Evolutionary conservation across 495 filamentous ascomycete species (phyloP).

Genomic region (Penicillium odoratum): DNA sequence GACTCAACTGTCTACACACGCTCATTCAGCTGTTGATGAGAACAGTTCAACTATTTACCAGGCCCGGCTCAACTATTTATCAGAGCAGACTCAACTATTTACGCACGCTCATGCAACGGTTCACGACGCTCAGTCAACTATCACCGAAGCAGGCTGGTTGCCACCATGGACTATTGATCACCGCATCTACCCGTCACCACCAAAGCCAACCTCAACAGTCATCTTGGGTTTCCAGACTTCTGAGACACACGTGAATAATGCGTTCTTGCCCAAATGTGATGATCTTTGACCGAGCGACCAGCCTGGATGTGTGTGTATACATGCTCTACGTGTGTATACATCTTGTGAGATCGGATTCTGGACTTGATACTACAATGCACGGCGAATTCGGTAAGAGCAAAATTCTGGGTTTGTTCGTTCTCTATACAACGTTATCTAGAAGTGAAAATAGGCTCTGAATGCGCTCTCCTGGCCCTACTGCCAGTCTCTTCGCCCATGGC

Average conservation of each 20-base stretch:
- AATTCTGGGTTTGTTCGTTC: not conserved
- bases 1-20: too few species aligned
- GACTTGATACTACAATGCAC: not conserved
- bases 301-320: not conserved
- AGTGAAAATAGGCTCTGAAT: too few species aligned
- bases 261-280: constrained; percentile 1
- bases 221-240: not conserved
- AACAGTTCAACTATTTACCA: too few species aligned
- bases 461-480: too few species aligned
- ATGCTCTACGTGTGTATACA: not conserved
- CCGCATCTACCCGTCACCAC: too few species aligned
- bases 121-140: not conserved
- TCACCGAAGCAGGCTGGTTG: not conserved
- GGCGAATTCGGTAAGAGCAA: not conserved
- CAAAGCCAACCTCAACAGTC: too few species aligned
- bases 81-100: not conserved
- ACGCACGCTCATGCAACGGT: not conserved
- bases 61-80: not conserved
- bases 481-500: too few species aligned
- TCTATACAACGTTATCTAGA: too few species aligned
- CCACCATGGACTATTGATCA: too few species aligned
- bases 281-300: constrained; percentile 4
- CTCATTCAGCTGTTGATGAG: too few species aligned
- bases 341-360: not conserved
- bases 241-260: constrained; percentile 1